Base-by-base conservation (phyloP, 73 alveolate genomes). In the Blepharisma stoltei region DNA sequence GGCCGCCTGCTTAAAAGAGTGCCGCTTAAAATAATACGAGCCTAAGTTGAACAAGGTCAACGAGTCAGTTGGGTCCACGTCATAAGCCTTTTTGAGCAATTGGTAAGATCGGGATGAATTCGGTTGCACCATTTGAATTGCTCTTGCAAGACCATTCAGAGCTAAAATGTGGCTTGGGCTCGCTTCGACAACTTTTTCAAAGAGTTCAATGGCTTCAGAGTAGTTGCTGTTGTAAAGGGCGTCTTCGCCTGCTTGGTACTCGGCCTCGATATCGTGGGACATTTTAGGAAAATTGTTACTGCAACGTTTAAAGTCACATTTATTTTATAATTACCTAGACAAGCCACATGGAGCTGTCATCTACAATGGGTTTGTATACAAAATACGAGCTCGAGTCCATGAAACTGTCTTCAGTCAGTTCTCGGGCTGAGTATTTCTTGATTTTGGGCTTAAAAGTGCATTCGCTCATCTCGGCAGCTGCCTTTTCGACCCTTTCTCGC, bases 11-110 rank as follows among this genome's bases (percentile, higher is more conserved):
- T 88, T 88, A 77, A 78, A 45, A 48, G 78, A 88, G 27, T 70
- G 53, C 69, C 83, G 79, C 11, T 83, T 66, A n/a, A 83, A 88
- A 76, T 88, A 88, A 60, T 84, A 84, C n/a, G 81, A 60, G 25
- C 95, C 95, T 4, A 88, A 25, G 67, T 84, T 88, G 83, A 88
- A 88, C 76, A 83, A 83, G 27, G 92, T 88, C 54, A 80, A 90
- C 54, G 86, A 82, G 68, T 88, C 95, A 44, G 86, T 84, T 6
- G 88, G 89, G 38, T 88, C 95, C 25, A 79, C 50, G 80, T 84
- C 50, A 8, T 9, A 18, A 41, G 70, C 49, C 53, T 21, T 21
- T 21, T n/a, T 54, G 37, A 38, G 37, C 20, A 73, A 77, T 83
- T 23, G 86, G 54, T 41, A 84, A 27, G 6, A 88, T 89, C 70